Evolutionary conservation across 2,329 filamentous ascomycete species (phyloP).

Genomic region (Pezicula neosporulosa): DNA sequence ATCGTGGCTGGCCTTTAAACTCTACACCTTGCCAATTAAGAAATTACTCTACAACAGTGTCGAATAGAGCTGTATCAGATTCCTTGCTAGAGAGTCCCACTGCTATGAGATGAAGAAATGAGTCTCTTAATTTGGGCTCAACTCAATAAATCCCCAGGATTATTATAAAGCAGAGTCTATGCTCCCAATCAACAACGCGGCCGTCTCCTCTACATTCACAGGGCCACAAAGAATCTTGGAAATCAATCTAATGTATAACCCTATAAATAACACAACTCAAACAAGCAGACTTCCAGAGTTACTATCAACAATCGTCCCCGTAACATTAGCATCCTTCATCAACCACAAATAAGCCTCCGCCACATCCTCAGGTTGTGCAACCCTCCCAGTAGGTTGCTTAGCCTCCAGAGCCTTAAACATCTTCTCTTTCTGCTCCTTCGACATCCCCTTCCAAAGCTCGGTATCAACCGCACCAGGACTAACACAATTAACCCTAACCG

Average conservation of each 20-base stretch:
- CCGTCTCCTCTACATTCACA: not conserved
- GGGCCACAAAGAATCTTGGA: not conserved
- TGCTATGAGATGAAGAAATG: too few species aligned
- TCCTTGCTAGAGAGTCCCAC: too few species aligned
- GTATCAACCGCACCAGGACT: constrained; percentile 49
- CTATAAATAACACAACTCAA: not conserved
- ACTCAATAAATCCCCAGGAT: too few species aligned
- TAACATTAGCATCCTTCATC: constrained; percentile 34
- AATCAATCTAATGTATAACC: not conserved
- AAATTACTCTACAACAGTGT: too few species aligned
- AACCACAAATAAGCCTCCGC: constrained; percentile 37
- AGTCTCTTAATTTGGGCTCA: too few species aligned
- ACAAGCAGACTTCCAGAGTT: not conserved
- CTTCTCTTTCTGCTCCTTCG: constrained; percentile 20
- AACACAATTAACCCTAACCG: constrained; percentile 59
- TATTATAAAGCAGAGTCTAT: too few species aligned
- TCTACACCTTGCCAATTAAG: too few species aligned
- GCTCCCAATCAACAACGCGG: too few species aligned
- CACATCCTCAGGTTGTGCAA: constrained; percentile 28
- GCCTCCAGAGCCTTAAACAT: constrained; percentile 1
- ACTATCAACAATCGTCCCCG: constrained; percentile 5
- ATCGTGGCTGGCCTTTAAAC: too few species aligned
- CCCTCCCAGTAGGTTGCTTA: not conserved
- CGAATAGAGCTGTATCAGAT: too few species aligned
- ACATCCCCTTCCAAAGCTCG: constrained; percentile 32